Percentiles rank a stretch among this genome's conserved stretches.
Conservation (phyloP, 768 basidiomycete genomes). For the Mrakia blollopis region DNA sequence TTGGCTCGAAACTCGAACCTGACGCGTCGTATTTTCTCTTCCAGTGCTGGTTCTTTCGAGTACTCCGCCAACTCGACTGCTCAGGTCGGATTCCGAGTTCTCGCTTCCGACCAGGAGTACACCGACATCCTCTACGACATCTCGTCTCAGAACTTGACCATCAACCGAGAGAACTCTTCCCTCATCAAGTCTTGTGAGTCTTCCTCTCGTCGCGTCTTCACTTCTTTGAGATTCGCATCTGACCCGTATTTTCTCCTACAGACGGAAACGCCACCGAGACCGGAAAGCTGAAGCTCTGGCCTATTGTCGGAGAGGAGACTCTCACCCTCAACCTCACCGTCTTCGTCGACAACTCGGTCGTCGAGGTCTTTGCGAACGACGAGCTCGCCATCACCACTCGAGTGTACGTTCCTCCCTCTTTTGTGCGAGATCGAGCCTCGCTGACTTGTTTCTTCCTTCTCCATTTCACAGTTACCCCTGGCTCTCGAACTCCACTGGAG, state of each 20-base stretch:
- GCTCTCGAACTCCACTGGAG: constrained; percentile 35
- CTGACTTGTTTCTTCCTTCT: not conserved
- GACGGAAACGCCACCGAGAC: constrained; percentile 33
- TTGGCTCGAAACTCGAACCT: not conserved
- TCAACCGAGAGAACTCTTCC: constrained; percentile 30
- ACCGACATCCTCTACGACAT: constrained; percentile 37
- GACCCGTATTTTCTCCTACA: not conserved
- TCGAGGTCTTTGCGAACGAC: constrained; percentile 38
- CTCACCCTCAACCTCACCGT: constrained; percentile 35
- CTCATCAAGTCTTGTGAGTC: constrained; percentile 34
- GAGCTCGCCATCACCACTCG: constrained; percentile 36
- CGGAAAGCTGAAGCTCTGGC: constrained; percentile 36
- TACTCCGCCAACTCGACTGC: constrained; percentile 26
- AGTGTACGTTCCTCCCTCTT: not conserved
- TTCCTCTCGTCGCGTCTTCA: not conserved
- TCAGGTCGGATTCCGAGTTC: constrained; percentile 35
- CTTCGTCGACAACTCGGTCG: constrained; percentile 37
- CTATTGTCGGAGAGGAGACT: constrained; percentile 13
- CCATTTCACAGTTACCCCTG: constrained; percentile 34
- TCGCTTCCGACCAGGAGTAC: constrained; percentile 35
- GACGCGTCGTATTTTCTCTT: not conserved
- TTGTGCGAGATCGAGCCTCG: not conserved
- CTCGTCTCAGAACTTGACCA: constrained; percentile 29
- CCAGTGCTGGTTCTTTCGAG: constrained; percentile 29
- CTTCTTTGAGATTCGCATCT: not conserved